A percentile compares a stretch with the other conserved stretches of the same genome.
These are phyloP conservation scores for Penicillium mononematosum DNA, from an alignment of 495 filamentous ascomycete species.

Conservation along the genomic window DNA sequence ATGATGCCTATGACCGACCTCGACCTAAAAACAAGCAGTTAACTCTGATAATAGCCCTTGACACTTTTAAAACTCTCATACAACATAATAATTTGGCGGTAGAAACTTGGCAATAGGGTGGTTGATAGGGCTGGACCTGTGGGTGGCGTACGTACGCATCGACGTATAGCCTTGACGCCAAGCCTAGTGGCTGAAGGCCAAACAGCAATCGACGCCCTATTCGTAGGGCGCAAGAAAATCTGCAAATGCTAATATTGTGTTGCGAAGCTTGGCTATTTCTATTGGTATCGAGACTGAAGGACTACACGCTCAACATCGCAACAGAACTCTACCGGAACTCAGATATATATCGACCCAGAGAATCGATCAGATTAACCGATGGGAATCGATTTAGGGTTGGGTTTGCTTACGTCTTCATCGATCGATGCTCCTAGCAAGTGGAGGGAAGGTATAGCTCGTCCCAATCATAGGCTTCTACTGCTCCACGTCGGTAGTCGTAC, in stretches of 20 bases:
- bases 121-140: slow-evolving; percentile 4
- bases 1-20: too few species aligned
- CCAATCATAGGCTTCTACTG: not conserved
- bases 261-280: not conserved
- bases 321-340: not conserved
- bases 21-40: not conserved
- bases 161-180: slow-evolving; percentile 5
- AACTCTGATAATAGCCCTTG: not conserved
- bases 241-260: not conserved
- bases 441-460: not conserved
- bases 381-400: not conserved
- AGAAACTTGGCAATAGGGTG: not conserved
- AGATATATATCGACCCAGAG: not conserved
- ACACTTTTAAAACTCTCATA: not conserved
- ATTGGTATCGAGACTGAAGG: not conserved
- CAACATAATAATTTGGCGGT: not conserved
- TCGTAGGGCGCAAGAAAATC: not conserved
- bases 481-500: slow-evolving; percentile 5
- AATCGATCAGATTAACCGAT: not conserved
- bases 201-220: not conserved
- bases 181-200: not conserved
- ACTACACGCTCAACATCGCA: not conserved
- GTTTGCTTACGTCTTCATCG: not conserved
- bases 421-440: not conserved
- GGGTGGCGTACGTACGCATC: slow-evolving; percentile 4